These are phyloP conservation scores for Hura crepitans DNA, from an alignment of 441 rosid genomes.

Conservation along the genomic window DNA sequence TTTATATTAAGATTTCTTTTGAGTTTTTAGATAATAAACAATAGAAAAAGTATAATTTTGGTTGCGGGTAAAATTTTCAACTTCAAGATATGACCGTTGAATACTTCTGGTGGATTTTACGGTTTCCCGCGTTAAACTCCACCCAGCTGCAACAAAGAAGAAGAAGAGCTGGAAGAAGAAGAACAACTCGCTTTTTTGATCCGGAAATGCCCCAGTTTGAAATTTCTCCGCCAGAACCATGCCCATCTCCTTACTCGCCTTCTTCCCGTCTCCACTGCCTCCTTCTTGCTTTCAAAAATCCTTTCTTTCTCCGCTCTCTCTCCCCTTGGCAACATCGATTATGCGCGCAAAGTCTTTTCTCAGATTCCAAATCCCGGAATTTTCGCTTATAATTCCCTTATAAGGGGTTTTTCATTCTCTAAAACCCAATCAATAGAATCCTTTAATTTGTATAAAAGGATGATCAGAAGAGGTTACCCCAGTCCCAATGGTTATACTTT, in stretches of 20 bases:
- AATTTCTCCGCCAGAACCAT: constrained; percentile 26
- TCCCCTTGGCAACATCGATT: constrained; percentile 18
- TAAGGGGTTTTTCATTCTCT: constrained; percentile 13
- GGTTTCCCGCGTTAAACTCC: background rate
- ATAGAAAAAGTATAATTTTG: no score
- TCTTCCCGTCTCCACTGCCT: constrained; percentile 6
- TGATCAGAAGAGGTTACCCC: constrained; percentile 20
- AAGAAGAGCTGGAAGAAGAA: constrained; percentile 23
- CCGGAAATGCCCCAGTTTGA: constrained; percentile 21
- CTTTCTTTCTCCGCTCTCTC: constrained; percentile 26
- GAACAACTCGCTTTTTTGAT: constrained; percentile 10
- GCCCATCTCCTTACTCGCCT: constrained; percentile 14
- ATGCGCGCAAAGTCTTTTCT: constrained; percentile 21
- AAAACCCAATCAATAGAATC: constrained; percentile 22
- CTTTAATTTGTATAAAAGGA: constrained; percentile 3
- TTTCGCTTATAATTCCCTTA: constrained; percentile 21
- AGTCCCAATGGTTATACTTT: constrained; percentile 21
- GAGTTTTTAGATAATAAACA: no score
- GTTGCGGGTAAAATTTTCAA: no score
- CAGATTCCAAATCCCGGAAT: constrained; percentile 20
- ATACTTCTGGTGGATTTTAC: no score
- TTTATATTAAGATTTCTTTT: no score
- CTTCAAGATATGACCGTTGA: no score
- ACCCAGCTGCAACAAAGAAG: background rate
- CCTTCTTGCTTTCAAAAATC: constrained; percentile 26